A percentile compares a stretch with the other conserved stretches of the same genome.
Evolutionary conservation across 257 asterid species (phyloP).

Genomic region (Salvia splendens): DNA sequence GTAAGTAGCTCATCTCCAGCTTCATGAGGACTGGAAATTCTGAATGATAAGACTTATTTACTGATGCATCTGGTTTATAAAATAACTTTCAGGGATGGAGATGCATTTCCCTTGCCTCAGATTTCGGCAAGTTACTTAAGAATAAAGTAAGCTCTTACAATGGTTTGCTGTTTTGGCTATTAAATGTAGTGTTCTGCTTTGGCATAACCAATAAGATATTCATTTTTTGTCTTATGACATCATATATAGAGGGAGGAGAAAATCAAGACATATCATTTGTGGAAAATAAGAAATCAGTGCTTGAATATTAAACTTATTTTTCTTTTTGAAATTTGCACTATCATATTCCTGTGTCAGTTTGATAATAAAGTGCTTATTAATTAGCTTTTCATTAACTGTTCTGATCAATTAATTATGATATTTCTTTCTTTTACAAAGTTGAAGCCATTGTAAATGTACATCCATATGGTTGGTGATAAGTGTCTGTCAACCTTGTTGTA

Average conservation of each 20-base stretch:
- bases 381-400: conserved; percentile 1
- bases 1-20: conserved; percentile 53
- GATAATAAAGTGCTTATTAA: background rate
- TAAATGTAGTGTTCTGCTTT: conserved; percentile 18
- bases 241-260: background rate
- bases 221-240: conserved; percentile 15
- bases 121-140: conserved; percentile 86
- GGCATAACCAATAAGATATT: conserved; percentile 2
- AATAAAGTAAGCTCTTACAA: conserved; percentile 72
- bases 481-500: background rate
- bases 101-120: conserved; percentile 75
- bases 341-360: background rate
- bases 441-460: background rate
- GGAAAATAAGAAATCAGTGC: conserved; percentile 14
- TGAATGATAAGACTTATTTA: conserved; percentile 15
- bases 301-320: background rate
- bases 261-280: background rate
- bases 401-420: conserved; percentile 3
- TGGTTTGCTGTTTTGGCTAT: conserved; percentile 19
- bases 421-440: background rate
- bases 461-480: background rate
- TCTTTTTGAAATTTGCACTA: background rate
- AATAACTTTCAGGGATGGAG: conserved; percentile 64
- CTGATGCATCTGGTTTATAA: conserved; percentile 35
- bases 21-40: conserved; percentile 19